Conservation (phyloP, 805 yeast species). For the Zygosaccharomyces bisporus region DNA sequence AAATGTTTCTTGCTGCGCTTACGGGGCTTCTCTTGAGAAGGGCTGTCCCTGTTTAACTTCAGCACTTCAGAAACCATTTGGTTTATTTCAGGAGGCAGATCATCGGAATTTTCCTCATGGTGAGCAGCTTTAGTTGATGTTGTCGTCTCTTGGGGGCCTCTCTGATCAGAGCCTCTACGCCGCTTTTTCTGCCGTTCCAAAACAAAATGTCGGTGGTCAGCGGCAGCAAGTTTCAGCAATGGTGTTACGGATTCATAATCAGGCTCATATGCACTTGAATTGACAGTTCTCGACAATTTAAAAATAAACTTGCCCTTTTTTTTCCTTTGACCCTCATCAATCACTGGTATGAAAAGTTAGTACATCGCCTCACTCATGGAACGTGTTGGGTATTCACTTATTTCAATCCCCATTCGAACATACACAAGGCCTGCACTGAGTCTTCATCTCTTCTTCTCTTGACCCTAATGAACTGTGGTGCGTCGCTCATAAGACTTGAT, state of each 20-base stretch:
- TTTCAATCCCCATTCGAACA: constrained; percentile 14
- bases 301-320: constrained; percentile 40
- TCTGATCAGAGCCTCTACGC: constrained; percentile 22
- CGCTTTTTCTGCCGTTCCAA: constrained; percentile 31
- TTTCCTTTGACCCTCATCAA: constrained; percentile 36
- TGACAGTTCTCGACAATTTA: constrained; percentile 48
- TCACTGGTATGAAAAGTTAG: constrained; percentile 21
- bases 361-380: neutral
- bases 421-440: constrained; percentile 74
- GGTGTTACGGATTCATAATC: constrained; percentile 30
- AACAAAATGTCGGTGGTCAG: constrained; percentile 29
- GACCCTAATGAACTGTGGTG: constrained; percentile 71
- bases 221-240: constrained; percentile 25
- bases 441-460: constrained; percentile 85
- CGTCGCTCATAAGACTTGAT: constrained; percentile 10
- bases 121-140: constrained; percentile 9
- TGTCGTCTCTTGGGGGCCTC: constrained; percentile 6
- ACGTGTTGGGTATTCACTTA: neutral
- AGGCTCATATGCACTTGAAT: constrained; percentile 28
- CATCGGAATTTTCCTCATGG: constrained; percentile 22
- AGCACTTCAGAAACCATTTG: constrained; percentile 69
- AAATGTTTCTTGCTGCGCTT: constrained; percentile 26
- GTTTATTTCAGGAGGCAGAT: constrained; percentile 59
- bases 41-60: constrained; percentile 30
- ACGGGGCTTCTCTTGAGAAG: constrained; percentile 17